Evolutionary conservation across 306 rosid genomes (phyloP), one percentile per base, ranked within the genome.

Genomic region (Fragaria iinumae): DNA sequence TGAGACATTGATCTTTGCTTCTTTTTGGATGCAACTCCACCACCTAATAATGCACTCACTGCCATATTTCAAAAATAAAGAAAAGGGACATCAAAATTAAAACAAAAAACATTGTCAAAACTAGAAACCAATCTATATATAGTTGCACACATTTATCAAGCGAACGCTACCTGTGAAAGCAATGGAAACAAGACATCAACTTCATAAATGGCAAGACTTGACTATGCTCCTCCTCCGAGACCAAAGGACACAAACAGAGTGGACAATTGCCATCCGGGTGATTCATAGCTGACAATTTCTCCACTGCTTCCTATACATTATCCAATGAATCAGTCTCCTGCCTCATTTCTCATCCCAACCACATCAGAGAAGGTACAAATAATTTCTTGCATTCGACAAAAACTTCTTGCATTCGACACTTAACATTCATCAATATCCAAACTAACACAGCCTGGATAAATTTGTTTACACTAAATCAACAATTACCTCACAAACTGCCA

Each of bases 201-300:
- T 93, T 93, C 96, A 89, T 90, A 73, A 89, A 93, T 57, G 93
- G 94, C 80, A 84, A 81, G 13, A 41, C 83, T 57, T 78, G 81
- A 43, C 73, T 77, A 67, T 89, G 80, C 69, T 84, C 89, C 49
- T 84, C 88, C 45, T 84, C 90, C 12, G 81, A 56, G 56, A 93
- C 87, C 87, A 93, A 79, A 27, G 96, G 91, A 79, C 75, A 70
- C 82, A 93, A 85, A 81, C 98, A 90, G 84, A 93, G 80, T 6
- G 98, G 94, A 78, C 96, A 93, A 72, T 93, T 90, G 7, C 98
- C 98, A 76, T 90, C 96, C 16, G 98, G 98, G 81, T 89, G 96
- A 81, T 93, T 93, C 96, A 93, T 89, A n/a, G 69, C 72, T 66
- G 98, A 75, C 63, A 93, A 93, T 82, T 86, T 86, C 81, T 90